Conservation (phyloP, 495 filamentous ascomycete species). For the Hypoxylon trugodes region DNA sequence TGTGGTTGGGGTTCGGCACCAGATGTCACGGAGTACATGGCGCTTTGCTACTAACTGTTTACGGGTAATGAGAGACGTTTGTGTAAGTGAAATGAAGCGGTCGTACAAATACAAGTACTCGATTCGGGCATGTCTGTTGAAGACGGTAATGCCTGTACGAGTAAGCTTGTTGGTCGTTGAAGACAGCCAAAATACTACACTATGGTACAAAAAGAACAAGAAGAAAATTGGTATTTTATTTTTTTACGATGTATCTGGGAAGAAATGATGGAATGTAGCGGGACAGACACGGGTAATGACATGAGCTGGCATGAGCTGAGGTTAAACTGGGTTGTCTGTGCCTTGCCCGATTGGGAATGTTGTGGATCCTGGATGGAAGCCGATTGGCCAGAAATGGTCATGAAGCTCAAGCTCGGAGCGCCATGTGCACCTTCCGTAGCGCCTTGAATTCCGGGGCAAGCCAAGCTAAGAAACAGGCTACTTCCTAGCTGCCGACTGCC, state of each 20-base stretch:
- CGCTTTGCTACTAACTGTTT: conserved; percentile 9
- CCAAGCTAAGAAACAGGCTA: conserved; percentile 7
- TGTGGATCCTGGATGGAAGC: conserved; percentile 19
- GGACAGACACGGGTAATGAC: no score
- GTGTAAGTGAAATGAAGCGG: conserved; percentile 2
- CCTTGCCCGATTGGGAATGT: conserved; percentile 16
- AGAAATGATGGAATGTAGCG: no score
- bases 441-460: conserved; percentile 10
- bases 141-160: conserved; percentile 24
- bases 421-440: background rate
- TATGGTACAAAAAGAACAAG: background rate
- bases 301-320: conserved; percentile 5
- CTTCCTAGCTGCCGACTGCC: conserved; percentile 22
- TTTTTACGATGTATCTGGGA: no score
- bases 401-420: no score
- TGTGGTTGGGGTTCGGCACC: conserved; percentile 9
- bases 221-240: no score
- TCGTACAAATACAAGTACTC: conserved; percentile 9
- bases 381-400: conserved; percentile 19
- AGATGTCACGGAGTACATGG: conserved; percentile 16
- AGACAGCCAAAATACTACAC: conserved; percentile 15
- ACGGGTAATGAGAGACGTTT: background rate
- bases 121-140: conserved; percentile 38
- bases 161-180: conserved; percentile 29
- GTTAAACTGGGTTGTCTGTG: conserved; percentile 12